A percentile compares a stretch with the other conserved stretches of the same genome.
Evolutionary conservation across 208 protist genomes (phyloP).

Genomic region (Leishmania aethiopica): DNA sequence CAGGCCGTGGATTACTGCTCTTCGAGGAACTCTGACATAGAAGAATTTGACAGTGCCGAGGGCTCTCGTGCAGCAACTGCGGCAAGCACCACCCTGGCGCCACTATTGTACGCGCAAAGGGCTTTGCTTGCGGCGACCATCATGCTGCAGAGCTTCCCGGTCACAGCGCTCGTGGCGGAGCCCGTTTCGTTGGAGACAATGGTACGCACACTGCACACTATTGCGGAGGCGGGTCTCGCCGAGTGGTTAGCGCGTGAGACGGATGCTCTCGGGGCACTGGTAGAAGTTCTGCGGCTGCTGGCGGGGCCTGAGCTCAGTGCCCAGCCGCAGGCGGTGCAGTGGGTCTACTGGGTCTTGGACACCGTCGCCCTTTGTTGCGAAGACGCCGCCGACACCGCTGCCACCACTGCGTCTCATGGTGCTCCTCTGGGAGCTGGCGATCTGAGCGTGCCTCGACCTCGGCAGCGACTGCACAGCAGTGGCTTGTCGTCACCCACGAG

Average conservation of each 20-base stretch:
- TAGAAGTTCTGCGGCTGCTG: constrained; percentile 40
- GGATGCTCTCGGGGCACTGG: constrained; percentile 39
- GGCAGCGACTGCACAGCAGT: constrained; percentile 3
- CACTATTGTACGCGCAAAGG: constrained; percentile 27
- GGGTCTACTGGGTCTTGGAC: constrained; percentile 13
- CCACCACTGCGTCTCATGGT: background rate
- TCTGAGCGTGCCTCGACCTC: background rate
- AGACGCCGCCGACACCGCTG: constrained; percentile 8
- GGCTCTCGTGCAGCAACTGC: background rate
- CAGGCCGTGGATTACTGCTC: constrained; percentile 15
- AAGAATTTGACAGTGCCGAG: background rate
- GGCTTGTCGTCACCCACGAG: background rate
- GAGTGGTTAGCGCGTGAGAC: constrained; percentile 46
- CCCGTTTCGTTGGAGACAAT: constrained; percentile 19
- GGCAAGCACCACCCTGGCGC: background rate
- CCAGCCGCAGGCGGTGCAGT: constrained; percentile 26
- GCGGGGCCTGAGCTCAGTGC: constrained; percentile 27
- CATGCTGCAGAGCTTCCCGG: constrained; percentile 21
- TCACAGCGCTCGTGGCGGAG: constrained; percentile 18
- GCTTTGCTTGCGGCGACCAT: constrained; percentile 23
- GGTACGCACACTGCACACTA: constrained; percentile 17
- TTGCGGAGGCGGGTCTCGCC: constrained; percentile 33
- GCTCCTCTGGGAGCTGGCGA: background rate
- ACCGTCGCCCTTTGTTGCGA: constrained; percentile 21
- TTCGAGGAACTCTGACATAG: background rate